phyloP scores from a whole-genome alignment of 2,329 filamentous ascomycete species.

The Colletotrichum eleusines region DNA sequence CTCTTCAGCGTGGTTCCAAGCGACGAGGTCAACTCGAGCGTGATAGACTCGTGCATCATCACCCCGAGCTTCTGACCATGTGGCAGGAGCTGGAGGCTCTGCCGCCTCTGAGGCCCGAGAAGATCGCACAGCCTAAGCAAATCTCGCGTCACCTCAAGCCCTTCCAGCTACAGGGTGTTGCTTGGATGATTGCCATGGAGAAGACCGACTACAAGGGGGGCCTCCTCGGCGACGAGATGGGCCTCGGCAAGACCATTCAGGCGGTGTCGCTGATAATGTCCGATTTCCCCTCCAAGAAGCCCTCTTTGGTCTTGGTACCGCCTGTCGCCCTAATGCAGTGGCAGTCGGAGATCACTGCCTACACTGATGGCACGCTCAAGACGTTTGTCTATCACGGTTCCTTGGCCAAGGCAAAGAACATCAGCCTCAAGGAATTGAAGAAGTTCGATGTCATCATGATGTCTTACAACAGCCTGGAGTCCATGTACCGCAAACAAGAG shows the following conservation, averaged over 20 bases:
- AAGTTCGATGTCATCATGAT: conserved; percentile 96
- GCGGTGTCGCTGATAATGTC: conserved; percentile 99
- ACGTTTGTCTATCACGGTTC: conserved; percentile 92
- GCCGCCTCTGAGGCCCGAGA: conserved; percentile 71
- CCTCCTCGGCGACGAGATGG: conserved; percentile 97
- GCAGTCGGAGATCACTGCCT: conserved; percentile 82
- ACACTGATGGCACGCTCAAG: conserved; percentile 90
- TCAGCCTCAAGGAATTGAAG: conserved; percentile 80
- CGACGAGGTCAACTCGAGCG: conserved; percentile 62
- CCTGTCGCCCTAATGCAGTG: conserved; percentile 97
- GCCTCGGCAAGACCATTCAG: conserved; percentile 98
- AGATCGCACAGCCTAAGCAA: conserved; percentile 77
- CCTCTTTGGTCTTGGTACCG: conserved; percentile 89
- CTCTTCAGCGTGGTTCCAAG: conserved; percentile 46
- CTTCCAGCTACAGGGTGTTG: conserved; percentile 92
- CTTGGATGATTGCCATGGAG: conserved; percentile 96
- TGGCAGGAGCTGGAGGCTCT: conserved; percentile 81
- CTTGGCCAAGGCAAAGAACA: conserved; percentile 83
- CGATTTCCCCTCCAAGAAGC: conserved; percentile 83
- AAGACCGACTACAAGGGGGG: conserved; percentile 87
- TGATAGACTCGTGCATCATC: conserved; percentile 76
- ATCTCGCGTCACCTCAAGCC: conserved; percentile 90
- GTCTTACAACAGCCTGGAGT: conserved; percentile 93
- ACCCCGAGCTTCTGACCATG: conserved; percentile 86
- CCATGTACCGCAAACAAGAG: conserved; percentile 90